A percentile compares a stretch with the other conserved stretches of the same genome.
Evolutionary conservation across 176 grass and related monocot genomes (phyloP).

Genomic region (Zea mays): Zm-B73-REFERENCE-NAM-5.0 NC_050102.1:35162501-35163000

Average conservation of each 20-base stretch:
- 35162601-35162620: slow-evolving; percentile 68
- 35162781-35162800: neutral
- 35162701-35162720: neutral
- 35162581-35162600: slow-evolving; percentile 89
- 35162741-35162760: neutral
- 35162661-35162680: slow-evolving; percentile 93
- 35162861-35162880: neutral
- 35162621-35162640: slow-evolving; percentile 93
- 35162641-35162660: slow-evolving; percentile 88
- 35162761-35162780: neutral
- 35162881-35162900: neutral
- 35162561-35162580: neutral
- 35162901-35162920: neutral
- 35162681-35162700: slow-evolving; percentile 65
- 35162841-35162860: neutral
- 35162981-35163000: neutral
- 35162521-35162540: slow-evolving; percentile 4
- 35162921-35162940: neutral
- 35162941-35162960: neutral
- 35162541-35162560: neutral
- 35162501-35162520: neutral
- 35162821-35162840: neutral
- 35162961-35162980: neutral
- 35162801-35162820: neutral
- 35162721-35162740: neutral